Evolutionary conservation across 1,284 basidiomycete genomes (phyloP).

Genomic region (Farysia itapuensis): DNA sequence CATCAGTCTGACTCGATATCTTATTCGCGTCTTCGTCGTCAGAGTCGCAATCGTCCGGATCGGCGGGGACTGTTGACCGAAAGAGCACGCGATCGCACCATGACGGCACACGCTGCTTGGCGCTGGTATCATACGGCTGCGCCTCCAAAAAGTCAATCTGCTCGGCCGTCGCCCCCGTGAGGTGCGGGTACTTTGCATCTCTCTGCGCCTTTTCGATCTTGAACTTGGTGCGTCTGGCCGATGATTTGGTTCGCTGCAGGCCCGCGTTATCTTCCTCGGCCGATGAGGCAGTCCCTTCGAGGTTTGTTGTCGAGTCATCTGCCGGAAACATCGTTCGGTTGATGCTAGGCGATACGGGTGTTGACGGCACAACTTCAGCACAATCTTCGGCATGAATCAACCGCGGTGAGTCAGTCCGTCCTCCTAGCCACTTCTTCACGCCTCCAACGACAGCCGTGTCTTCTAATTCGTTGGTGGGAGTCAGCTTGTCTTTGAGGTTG

Average conservation of each 20-base stretch:
- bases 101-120: slow-evolving; percentile 64
- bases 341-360: slow-evolving; percentile 2
- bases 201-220: slow-evolving; percentile 12
- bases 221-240: background rate
- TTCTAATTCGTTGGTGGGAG: background rate
- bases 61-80: slow-evolving; percentile 44
- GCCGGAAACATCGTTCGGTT: background rate
- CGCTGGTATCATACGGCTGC: slow-evolving; percentile 63
- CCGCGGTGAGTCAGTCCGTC: slow-evolving; percentile 11
- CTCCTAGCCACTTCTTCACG: slow-evolving; percentile 29
- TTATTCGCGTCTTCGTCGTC: slow-evolving; percentile 3
- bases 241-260: background rate
- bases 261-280: background rate
- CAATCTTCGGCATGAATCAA: no score
- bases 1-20: background rate
- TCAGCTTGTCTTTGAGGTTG: slow-evolving; percentile 27
- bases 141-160: slow-evolving; percentile 39
- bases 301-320: background rate
- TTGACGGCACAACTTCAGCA: background rate
- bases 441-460: slow-evolving; percentile 1
- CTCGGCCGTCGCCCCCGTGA: slow-evolving; percentile 28
- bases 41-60: slow-evolving; percentile 7
- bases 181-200: slow-evolving; percentile 28
- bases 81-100: slow-evolving; percentile 61
- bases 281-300: background rate